phyloP scores from a whole-genome alignment of 495 filamentous ascomycete genomes.

The Bryoglossum gracile region DNA sequence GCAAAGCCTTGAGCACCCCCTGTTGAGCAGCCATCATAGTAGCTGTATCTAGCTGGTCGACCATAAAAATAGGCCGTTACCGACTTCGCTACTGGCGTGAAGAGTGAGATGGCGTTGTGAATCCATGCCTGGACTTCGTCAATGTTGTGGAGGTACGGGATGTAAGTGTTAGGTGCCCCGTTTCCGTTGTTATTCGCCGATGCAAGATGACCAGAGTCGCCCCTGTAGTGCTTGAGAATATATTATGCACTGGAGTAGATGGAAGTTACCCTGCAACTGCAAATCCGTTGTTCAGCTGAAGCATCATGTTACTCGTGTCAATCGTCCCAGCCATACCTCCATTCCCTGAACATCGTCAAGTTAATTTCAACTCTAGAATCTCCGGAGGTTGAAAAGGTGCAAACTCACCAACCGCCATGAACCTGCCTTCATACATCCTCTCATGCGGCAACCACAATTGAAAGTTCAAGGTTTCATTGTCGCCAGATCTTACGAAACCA shows the following conservation, averaged over 20 bases:
- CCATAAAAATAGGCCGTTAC: slow-evolving; percentile 29
- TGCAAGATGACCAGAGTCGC: slow-evolving; percentile 30
- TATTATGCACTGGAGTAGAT: background rate
- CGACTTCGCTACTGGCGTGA: slow-evolving; percentile 28
- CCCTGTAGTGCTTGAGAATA: slow-evolving; percentile 19
- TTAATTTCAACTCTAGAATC: too few species aligned
- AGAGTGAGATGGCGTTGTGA: slow-evolving; percentile 35
- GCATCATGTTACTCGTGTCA: slow-evolving; percentile 25
- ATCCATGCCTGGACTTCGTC: slow-evolving; percentile 36
- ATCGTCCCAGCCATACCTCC: slow-evolving; percentile 35
- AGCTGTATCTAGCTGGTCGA: slow-evolving; percentile 27
- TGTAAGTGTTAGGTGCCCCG: slow-evolving; percentile 20
- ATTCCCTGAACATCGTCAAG: too few species aligned
- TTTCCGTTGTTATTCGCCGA: slow-evolving; percentile 24
- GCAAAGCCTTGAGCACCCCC: slow-evolving; percentile 43
- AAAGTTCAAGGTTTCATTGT: slow-evolving; percentile 10
- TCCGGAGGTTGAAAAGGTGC: too few species aligned
- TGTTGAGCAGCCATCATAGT: slow-evolving; percentile 38
- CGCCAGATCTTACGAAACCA: background rate
- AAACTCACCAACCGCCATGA: slow-evolving; percentile 13
- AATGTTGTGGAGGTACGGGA: slow-evolving; percentile 30
- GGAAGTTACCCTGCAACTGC: slow-evolving; percentile 23
- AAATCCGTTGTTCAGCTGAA: slow-evolving; percentile 30
- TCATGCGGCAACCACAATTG: slow-evolving; percentile 8
- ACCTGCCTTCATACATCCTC: slow-evolving; percentile 1